Percentiles rank a stretch among this genome's conserved stretches.
Evolutionary conservation across 108 stramenopile species (phyloP).

Genomic region (Pseudonitzschia pungens): DNA sequence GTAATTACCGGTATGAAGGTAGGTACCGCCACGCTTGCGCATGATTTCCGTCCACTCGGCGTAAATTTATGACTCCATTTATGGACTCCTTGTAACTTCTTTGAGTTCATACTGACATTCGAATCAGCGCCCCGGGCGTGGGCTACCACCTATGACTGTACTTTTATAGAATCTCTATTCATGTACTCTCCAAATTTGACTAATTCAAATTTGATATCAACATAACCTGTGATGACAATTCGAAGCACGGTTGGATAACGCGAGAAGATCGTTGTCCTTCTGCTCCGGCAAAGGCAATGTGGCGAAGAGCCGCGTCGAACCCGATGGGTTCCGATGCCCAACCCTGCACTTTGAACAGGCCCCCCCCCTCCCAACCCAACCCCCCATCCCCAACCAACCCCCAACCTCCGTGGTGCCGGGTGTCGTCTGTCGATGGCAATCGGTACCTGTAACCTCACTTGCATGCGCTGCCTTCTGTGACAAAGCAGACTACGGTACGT

Average conservation of each 20-base stretch:
- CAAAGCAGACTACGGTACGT: too few relatives aligned
- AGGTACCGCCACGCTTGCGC: too few relatives aligned
- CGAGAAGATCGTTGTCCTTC: conserved; percentile 40
- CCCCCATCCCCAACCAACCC: neutral
- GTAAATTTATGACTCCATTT: too few relatives aligned
- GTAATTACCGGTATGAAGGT: too few relatives aligned
- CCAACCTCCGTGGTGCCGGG: too few relatives aligned
- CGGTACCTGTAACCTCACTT: too few relatives aligned
- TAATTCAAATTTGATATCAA: conserved; percentile 43
- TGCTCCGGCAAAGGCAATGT: conserved; percentile 24
- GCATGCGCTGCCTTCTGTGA: too few relatives aligned
- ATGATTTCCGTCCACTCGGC: too few relatives aligned
- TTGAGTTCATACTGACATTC: too few relatives aligned
- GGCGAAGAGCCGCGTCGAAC: conserved; percentile 40
- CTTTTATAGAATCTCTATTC: conserved; percentile 48
- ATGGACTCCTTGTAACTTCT: too few relatives aligned
- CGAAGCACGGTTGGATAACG: conserved; percentile 40
- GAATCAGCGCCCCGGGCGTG: too few relatives aligned
- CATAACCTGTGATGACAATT: conserved; percentile 46
- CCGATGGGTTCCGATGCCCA: conserved; percentile 23
- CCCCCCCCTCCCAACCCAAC: conserved; percentile 17
- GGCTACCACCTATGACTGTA: conserved; percentile 13
- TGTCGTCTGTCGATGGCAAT: too few relatives aligned
- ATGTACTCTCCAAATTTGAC: conserved; percentile 44
- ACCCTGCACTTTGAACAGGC: conserved; percentile 49